Base-by-base conservation (phyloP, 345 rosid genomes). In the Euphorbia peplus region DNA sequence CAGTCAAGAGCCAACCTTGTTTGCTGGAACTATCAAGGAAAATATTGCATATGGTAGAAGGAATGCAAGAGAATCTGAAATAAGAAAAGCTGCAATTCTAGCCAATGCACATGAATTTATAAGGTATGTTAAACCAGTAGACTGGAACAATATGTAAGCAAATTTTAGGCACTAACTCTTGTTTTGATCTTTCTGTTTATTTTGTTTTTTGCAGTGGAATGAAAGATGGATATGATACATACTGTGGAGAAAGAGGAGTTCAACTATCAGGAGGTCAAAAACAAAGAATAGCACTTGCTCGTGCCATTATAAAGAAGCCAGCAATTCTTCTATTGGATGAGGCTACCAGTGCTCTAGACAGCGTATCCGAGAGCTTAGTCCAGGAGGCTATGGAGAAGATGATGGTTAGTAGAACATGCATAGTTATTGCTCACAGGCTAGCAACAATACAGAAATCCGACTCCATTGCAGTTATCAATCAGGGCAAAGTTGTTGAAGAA, bases 221-320 rank as follows among this genome's bases (percentile, higher is more conserved):
- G 90, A 82, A 82, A 71, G 90, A 84, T 63, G 93, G 90, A 9
- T 85, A 83, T 8, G 85, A 77, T 57, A 87, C 92, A 16, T 64
- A 75, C 72, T 83, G 88, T 52, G 89, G 89, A 56, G 92, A 85
- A 76, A 77, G 89, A 72, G 92, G 88, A 63, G 80, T 79, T 47
- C 92, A 85, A 73, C 84, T 83, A 60, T 85, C 88, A 4, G 92
- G 92, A 64, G 95, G 97, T 26, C 95, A 91, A 57, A 88, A 88
- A 57, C 97, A 87, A 54, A 70, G 90, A 76, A 77, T 88, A 4
- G 95, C 95, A 4, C 77, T 88, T 0, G 92, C 97, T 15, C 85
- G 91, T 0, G 91, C 95, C 1, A 87, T 91, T 8, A 67, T 87
- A 52, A 88, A 88, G 78, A 72, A 87, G 42, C 92, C 92, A 11